These are phyloP conservation scores for Bryoglossum gracile DNA, from an alignment of 495 filamentous ascomycete genomes.

Conservation along the genomic window DNA sequence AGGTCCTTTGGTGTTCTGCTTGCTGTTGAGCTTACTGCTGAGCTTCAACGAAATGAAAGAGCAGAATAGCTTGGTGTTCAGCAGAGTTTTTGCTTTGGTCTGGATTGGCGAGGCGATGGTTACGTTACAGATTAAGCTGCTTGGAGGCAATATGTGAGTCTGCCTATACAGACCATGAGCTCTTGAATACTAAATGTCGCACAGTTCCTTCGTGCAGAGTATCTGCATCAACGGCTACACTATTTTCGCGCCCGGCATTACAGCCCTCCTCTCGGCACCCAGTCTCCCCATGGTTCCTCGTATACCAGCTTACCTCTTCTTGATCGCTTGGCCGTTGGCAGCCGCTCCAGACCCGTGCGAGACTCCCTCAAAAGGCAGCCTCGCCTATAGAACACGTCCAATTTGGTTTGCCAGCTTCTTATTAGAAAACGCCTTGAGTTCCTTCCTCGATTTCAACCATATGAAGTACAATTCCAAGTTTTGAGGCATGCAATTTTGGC, in stretches of 20 bases:
- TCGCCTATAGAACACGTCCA: too few relatives aligned
- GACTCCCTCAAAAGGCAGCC: too few relatives aligned
- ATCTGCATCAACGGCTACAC: conserved; percentile 98
- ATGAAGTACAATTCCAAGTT: too few relatives aligned
- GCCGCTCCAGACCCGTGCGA: too few relatives aligned
- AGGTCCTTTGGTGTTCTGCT: conserved; percentile 89
- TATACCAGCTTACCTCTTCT: conserved; percentile 81
- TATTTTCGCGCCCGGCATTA: conserved; percentile 95
- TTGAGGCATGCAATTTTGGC: too few relatives aligned
- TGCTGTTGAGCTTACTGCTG: conserved; percentile 78
- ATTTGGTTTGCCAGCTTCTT: too few relatives aligned
- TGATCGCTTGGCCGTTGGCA: conserved; percentile 86
- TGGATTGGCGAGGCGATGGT: conserved; percentile 97
- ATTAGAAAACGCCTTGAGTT: too few relatives aligned
- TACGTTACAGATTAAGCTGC: conserved; percentile 92
- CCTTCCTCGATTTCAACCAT: too few relatives aligned
- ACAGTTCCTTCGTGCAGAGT: conserved; percentile 92
- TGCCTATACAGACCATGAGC: background rate
- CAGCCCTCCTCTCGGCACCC: conserved; percentile 78
- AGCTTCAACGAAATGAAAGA: conserved; percentile 64
- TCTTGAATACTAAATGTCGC: conserved; percentile 6
- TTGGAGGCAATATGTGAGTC: conserved; percentile 94
- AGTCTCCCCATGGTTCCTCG: conserved; percentile 66
- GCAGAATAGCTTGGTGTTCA: conserved; percentile 85
- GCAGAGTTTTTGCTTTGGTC: conserved; percentile 89